phyloP scores from a whole-genome alignment of 2,329 filamentous ascomycete species.

The Fusarium cicatricum region DNA sequence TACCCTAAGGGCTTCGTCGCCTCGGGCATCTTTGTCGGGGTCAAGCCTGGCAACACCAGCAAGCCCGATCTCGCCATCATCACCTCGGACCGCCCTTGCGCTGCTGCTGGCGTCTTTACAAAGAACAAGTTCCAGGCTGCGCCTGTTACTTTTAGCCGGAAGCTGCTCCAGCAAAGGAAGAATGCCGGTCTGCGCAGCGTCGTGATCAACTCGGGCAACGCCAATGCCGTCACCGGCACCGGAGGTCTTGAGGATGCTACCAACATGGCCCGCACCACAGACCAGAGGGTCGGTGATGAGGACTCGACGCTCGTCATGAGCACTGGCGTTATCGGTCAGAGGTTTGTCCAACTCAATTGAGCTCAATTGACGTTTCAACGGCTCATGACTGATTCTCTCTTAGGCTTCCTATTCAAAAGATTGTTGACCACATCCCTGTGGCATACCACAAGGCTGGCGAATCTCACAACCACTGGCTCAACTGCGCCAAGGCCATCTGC shows the following conservation, averaged over 20 bases:
- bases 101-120: conserved; percentile 92
- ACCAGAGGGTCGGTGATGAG: conserved; percentile 63
- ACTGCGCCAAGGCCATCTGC: conserved; percentile 89
- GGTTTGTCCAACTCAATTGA: conserved; percentile 55
- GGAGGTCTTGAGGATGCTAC: conserved; percentile 88
- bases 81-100: conserved; percentile 84
- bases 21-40: conserved; percentile 88
- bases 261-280: conserved; percentile 82
- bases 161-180: conserved; percentile 71
- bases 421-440: conserved; percentile 80
- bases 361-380: conserved; percentile 4
- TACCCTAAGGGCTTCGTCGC: conserved; percentile 92
- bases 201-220: conserved; percentile 94
- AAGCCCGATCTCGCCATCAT: conserved; percentile 92
- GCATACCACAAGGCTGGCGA: conserved; percentile 76
- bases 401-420: conserved; percentile 89
- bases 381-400: conserved; percentile 25
- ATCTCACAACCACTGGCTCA: conserved; percentile 86
- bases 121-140: conserved; percentile 99
- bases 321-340: conserved; percentile 96
- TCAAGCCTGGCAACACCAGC: conserved; percentile 91
- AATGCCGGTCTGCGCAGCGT: conserved; percentile 80
- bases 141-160: conserved; percentile 84
- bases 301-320: conserved; percentile 92
- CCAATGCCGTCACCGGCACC: conserved; percentile 94